A percentile compares a stretch with the other conserved stretches of the same genome.
Conservation (phyloP, 495 filamentous ascomycete genomes). For the Neurospora pannonica region DNA sequence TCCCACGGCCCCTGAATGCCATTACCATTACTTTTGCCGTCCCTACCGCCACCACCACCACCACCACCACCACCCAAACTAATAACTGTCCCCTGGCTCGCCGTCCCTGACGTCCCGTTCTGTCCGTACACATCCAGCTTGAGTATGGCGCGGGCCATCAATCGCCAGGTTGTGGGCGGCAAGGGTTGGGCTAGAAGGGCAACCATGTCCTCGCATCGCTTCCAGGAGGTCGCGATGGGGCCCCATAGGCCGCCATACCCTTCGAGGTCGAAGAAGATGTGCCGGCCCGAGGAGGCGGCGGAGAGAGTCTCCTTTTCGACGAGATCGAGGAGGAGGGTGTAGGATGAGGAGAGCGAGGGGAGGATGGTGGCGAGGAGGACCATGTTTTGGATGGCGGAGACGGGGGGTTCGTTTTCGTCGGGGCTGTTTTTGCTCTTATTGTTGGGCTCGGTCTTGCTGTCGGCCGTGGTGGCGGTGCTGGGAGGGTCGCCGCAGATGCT, state of each 20-base stretch:
- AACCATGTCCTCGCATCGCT: background rate
- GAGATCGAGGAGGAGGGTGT: slow-evolving; percentile 35
- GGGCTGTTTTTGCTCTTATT: slow-evolving; percentile 18
- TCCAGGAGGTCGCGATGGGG: background rate
- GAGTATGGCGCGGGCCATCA: slow-evolving; percentile 39
- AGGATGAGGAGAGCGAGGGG: slow-evolving; percentile 52
- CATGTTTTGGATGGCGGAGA: slow-evolving; percentile 47
- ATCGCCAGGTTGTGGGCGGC: slow-evolving; percentile 40
- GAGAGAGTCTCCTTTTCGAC: slow-evolving; percentile 32
- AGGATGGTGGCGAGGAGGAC: slow-evolving; percentile 60
- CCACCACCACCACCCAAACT: background rate
- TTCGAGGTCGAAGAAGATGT: slow-evolving; percentile 32
- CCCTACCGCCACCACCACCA: no score
- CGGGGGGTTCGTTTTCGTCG: slow-evolving; percentile 14
- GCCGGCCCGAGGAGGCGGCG: slow-evolving; percentile 28
- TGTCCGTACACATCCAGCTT: slow-evolving; percentile 45
- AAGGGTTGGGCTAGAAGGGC: slow-evolving; percentile 23
- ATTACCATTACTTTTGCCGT: background rate
- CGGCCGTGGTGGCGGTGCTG: background rate
- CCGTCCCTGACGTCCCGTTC: slow-evolving; percentile 7
- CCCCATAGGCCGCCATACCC: slow-evolving; percentile 40
- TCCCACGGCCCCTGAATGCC: background rate
- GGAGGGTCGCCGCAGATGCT: slow-evolving; percentile 42
- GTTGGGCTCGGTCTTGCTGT: slow-evolving; percentile 21
- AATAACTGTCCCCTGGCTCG: background rate